Evolutionary conservation across 495 filamentous ascomycete genomes (phyloP), one percentile per base, ranked within the genome.

Genomic region (Podospora conica): DNA sequence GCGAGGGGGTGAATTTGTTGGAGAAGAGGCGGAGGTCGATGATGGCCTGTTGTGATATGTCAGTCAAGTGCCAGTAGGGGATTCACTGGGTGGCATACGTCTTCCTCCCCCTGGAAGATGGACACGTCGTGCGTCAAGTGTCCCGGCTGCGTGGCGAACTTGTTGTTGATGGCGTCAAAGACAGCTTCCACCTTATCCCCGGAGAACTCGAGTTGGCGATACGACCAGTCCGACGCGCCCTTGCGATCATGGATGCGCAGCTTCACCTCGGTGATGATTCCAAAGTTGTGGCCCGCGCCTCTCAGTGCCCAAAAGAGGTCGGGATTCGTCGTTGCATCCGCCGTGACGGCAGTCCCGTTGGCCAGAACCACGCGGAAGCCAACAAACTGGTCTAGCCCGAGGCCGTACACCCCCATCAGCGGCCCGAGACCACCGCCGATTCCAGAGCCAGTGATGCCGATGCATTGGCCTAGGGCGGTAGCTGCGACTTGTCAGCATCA

Each of bases 201-300:
- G 27, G 65, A 73, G 71, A 83, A 86, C n/a, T 71, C 75, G 59
- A 82, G 68, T 1, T 70, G 76, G 58, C 76, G 75, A 11, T 75
- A 78, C 5, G 77, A 71, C 78, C 78, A 83, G 21, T 53, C 40
- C 4, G 18, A 18, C 23, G n/a, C 3, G 21, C 8, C 60, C 31
- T 82, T 79, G 5, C 71, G 58, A 29, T 84, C 80, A 66, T 83
- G 83, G 18, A 85, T 71, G 65, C 79, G 81, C n/a, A 68, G 68
- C 22, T 77, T 80, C 21, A 82, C 68, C 20, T 78, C 80, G 12
- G 73, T 81, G 9, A 88, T 80, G 65, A 88, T 82, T 40, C 85
- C 86, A 65, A 87, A 88, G 68, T 88, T 87, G 65, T 86, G 82
- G 0, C 86, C 85, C 7, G 85, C 86, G 1, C 86, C 86, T 22